phyloP scores from a whole-genome alignment of 2,329 filamentous ascomycete genomes.

The Claviceps lovelessii region DNA sequence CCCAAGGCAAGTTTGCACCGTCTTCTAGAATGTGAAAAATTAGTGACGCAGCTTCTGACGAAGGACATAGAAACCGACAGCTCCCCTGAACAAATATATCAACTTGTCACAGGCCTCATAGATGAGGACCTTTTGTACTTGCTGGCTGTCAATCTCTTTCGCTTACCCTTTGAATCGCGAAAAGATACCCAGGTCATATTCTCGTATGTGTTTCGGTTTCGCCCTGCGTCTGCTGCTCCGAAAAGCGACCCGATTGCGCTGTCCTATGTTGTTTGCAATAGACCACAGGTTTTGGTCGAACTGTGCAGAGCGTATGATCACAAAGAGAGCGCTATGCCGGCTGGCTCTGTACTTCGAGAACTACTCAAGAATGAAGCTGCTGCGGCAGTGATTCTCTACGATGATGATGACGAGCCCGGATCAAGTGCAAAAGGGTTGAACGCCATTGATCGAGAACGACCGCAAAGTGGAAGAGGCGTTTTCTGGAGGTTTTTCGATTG shows the following conservation, averaged over 20 bases:
- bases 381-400: slow-evolving; percentile 81
- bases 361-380: slow-evolving; percentile 81
- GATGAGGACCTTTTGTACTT: slow-evolving; percentile 79
- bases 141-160: slow-evolving; percentile 68
- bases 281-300: slow-evolving; percentile 75
- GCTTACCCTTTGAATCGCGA: slow-evolving; percentile 84
- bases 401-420: slow-evolving; percentile 60
- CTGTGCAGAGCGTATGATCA: slow-evolving; percentile 82
- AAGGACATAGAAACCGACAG: slow-evolving; percentile 57
- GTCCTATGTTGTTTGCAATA: slow-evolving; percentile 73
- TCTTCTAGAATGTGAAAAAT: not conserved
- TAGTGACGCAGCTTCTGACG: not conserved
- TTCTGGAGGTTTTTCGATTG: slow-evolving; percentile 97
- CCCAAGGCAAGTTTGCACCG: slow-evolving; percentile 50
- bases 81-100: slow-evolving; percentile 73
- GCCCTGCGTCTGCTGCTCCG: slow-evolving; percentile 50
- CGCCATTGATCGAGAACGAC: slow-evolving; percentile 60
- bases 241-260: slow-evolving; percentile 70
- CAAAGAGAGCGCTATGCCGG: slow-evolving; percentile 81
- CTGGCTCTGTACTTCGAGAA: slow-evolving; percentile 78
- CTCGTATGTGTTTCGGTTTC: slow-evolving; percentile 86
- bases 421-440: slow-evolving; percentile 63
- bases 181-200: slow-evolving; percentile 95
- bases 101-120: slow-evolving; percentile 71
- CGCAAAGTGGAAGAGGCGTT: slow-evolving; percentile 66